Evolutionary conservation across 257 asterid species (phyloP).

Genomic region (Cruciata laevipes): DNA sequence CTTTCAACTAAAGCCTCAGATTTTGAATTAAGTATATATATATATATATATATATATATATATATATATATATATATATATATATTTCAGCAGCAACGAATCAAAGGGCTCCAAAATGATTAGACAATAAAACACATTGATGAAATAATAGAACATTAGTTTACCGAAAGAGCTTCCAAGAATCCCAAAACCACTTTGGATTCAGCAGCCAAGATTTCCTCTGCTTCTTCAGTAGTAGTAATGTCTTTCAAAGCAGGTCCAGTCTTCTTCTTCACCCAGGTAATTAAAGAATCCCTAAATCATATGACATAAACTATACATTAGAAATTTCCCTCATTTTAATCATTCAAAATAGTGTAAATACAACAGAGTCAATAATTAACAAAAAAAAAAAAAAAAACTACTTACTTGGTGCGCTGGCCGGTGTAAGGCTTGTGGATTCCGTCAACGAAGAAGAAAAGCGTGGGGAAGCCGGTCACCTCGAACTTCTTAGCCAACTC

Average conservation of each 20-base stretch:
- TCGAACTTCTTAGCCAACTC: conserved; percentile 71
- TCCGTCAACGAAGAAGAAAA: conserved; percentile 74
- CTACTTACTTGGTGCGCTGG: conserved; percentile 72
- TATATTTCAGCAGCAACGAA: no score
- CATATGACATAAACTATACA: conserved; percentile 4
- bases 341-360: not conserved
- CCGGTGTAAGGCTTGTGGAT: conserved; percentile 64
- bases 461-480: conserved; percentile 77
- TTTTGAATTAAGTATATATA: no score
- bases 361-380: not conserved
- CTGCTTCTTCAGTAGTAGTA: conserved; percentile 81
- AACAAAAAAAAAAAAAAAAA: not conserved
- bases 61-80: no score
- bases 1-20: no score
- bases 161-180: conserved; percentile 67
- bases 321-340: not conserved
- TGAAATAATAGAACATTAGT: not conserved
- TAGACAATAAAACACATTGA: not conserved
- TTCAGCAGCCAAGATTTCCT: conserved; percentile 54
- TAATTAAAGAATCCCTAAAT: conserved; percentile 67
- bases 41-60: no score
- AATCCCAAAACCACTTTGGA: conserved; percentile 65
- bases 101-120: not conserved
- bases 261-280: conserved; percentile 89
- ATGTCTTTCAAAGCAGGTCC: conserved; percentile 74